These are phyloP conservation scores for Picochlorum sp. DNA, from an alignment of 139 green algal species.

Conservation along the genomic window DNA sequence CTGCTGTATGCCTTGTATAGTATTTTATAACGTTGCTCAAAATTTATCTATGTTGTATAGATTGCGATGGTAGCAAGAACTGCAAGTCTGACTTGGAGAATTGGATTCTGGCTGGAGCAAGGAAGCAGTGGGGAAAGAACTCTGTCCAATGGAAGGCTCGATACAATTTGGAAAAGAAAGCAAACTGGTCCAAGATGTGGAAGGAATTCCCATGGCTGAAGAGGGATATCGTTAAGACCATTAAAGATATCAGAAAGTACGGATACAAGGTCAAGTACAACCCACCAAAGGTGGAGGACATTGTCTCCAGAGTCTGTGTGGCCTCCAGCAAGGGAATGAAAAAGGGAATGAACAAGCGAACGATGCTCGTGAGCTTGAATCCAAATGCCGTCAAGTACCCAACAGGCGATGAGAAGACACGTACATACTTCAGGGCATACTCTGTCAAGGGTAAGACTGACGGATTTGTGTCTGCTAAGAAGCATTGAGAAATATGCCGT, in stretches of 20 bases:
- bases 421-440: not conserved
- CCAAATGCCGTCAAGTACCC: not conserved
- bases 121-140: not conserved
- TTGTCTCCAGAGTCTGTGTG: not conserved
- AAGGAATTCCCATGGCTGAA: not conserved
- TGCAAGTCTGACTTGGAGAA: conserved; percentile 4
- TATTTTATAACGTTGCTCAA: not conserved
- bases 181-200: not conserved
- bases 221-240: not conserved
- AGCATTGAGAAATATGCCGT: not conserved
- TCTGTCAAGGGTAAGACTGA: not conserved
- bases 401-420: not conserved
- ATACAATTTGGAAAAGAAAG: not conserved
- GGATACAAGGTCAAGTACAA: conserved; percentile 4
- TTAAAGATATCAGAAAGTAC: not conserved
- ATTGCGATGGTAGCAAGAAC: not conserved
- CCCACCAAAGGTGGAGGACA: conserved; percentile 1
- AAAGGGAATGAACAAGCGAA: conserved; percentile 5
- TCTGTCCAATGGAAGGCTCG: not conserved
- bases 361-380: not conserved
- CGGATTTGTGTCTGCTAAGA: not conserved
- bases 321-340: not conserved
- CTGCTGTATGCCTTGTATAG: not conserved
- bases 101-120: not conserved
- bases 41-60: not conserved